Conservation (phyloP, 1,284 basidiomycete species). For the Sanghuangporus sanghuang region DNA sequence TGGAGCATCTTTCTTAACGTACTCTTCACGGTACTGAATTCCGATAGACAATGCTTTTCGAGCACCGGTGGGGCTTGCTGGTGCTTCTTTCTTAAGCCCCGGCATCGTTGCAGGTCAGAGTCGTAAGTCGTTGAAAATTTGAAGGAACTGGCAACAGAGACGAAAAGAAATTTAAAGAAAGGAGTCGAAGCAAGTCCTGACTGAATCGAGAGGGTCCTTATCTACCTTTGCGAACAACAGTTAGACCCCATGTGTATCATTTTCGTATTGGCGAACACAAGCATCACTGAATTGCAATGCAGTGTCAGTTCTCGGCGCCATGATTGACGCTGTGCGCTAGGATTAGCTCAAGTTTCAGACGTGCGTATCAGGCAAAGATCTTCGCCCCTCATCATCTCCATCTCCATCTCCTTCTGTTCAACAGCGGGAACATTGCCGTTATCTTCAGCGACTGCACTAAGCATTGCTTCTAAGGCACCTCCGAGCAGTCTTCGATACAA, state of each 20-base stretch:
- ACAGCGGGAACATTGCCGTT: background rate
- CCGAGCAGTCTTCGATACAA: no score
- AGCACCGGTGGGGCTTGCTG: background rate
- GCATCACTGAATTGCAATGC: background rate
- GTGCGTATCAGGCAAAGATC: background rate
- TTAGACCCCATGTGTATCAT: background rate
- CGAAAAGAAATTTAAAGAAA: no score
- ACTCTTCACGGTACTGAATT: constrained; percentile 3
- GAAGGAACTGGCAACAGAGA: background rate
- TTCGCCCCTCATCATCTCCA: background rate
- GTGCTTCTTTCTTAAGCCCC: background rate
- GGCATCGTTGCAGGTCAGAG: background rate
- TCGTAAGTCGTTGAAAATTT: background rate
- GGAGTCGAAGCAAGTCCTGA: background rate
- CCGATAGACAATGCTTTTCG: constrained; percentile 16
- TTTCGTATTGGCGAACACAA: background rate
- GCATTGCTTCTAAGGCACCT: no score
- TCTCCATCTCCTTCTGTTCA: background rate
- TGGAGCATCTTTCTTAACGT: background rate
- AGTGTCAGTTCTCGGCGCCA: background rate
- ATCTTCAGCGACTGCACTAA: no score
- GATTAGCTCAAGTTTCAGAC: background rate
- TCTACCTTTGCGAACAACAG: background rate
- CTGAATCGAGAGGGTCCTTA: background rate
- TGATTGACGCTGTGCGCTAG: background rate